Conservation (phyloP, 225 moss, liverwort and hornwort species). For the Physcomitrium patens region DNA sequence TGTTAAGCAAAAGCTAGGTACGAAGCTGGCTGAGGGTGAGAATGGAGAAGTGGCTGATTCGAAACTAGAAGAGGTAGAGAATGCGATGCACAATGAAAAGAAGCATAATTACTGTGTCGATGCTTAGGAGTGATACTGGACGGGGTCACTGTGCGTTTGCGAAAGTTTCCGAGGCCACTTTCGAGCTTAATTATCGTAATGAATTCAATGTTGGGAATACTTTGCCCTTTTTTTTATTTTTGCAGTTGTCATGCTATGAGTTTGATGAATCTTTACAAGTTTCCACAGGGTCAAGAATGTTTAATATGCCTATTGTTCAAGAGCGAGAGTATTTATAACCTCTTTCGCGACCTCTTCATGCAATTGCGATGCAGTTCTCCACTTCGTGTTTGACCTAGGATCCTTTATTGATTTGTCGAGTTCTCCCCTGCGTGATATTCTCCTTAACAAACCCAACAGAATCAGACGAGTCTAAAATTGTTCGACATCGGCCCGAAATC, state of each 20-base stretch:
- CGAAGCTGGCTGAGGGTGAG: constrained; percentile 28
- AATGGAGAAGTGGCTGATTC: constrained; percentile 28
- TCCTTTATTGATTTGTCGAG: no score
- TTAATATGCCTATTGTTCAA: background rate
- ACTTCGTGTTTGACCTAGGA: no score
- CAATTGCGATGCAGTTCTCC: no score
- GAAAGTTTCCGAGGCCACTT: constrained; percentile 90
- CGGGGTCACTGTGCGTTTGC: constrained; percentile 95
- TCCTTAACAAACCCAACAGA: no score
- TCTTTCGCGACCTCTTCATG: no score
- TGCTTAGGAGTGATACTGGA: constrained; percentile 96
- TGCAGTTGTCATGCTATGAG: background rate
- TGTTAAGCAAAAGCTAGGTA: constrained; percentile 39
- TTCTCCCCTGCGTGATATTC: no score
- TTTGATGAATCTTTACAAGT: background rate
- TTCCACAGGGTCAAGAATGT: background rate
- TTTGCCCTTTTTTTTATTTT: background rate
- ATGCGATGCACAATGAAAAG: constrained; percentile 39
- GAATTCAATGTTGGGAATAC: constrained; percentile 66
- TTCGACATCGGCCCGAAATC: no score
- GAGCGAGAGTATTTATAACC: background rate
- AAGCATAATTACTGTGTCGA: constrained; percentile 62
- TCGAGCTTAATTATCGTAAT: constrained; percentile 88
- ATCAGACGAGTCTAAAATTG: no score
- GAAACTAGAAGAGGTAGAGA: constrained; percentile 33